phyloP scores from a whole-genome alignment of 2,329 filamentous ascomycete species.

The Aspergillus transmontanensis region DNA sequence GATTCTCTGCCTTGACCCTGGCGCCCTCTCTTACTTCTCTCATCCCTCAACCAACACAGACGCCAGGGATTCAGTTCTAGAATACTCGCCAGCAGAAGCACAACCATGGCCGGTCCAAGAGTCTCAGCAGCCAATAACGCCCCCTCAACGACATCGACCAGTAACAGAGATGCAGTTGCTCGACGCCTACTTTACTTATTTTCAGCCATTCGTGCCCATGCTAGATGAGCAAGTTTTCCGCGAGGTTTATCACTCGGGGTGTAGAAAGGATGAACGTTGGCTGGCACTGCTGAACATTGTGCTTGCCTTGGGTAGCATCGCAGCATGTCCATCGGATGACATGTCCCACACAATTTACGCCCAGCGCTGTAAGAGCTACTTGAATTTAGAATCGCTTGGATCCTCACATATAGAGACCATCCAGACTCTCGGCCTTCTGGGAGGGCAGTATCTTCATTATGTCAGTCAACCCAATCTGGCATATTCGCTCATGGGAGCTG shows the following conservation, averaged over 20 bases:
- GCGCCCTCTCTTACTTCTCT: constrained; percentile 51
- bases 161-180: constrained; percentile 68
- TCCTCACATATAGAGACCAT: constrained; percentile 73
- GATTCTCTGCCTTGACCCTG: constrained; percentile 61
- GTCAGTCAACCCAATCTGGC: constrained; percentile 77
- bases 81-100: constrained; percentile 22
- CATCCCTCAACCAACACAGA: constrained; percentile 36
- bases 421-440: constrained; percentile 70
- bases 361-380: constrained; percentile 65
- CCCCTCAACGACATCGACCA: constrained; percentile 57
- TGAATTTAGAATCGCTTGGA: constrained; percentile 68
- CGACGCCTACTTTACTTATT: constrained; percentile 74
- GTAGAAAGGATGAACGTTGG: constrained; percentile 69
- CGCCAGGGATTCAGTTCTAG: constrained; percentile 19
- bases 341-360: constrained; percentile 72
- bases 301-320: constrained; percentile 73
- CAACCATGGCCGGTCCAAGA: constrained; percentile 29
- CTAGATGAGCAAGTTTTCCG: constrained; percentile 72
- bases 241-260: constrained; percentile 63
- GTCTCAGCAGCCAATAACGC: constrained; percentile 40
- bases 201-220: constrained; percentile 73
- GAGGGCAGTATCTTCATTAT: constrained; percentile 77
- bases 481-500: constrained; percentile 71
- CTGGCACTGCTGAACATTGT: constrained; percentile 74
- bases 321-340: constrained; percentile 63